Conservation (phyloP, 2,329 filamentous ascomycete species). For the Botrytis fragariae region DNA sequence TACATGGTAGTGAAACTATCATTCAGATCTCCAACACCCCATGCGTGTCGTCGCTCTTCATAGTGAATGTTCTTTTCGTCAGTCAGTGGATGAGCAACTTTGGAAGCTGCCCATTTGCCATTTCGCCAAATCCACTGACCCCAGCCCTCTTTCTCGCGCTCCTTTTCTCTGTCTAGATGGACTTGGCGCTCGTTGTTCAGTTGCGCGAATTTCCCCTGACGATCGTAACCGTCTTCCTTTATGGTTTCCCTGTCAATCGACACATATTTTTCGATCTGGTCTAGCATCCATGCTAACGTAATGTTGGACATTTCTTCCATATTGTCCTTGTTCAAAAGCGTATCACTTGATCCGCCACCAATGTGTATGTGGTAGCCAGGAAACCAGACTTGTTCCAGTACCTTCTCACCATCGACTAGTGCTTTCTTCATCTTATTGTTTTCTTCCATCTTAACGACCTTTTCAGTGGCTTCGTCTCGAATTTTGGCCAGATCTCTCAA, state of each 20-base stretch:
- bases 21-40: neutral
- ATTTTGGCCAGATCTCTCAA: neutral
- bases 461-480: neutral
- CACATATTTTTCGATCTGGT: constrained; percentile 12
- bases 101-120: neutral
- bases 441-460: neutral
- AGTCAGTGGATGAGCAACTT: neutral
- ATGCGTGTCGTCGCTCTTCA: neutral
- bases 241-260: constrained; percentile 2
- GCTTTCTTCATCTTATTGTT: constrained; percentile 26
- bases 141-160: neutral
- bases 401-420: neutral
- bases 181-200: neutral
- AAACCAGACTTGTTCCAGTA: constrained; percentile 31
- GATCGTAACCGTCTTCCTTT: neutral
- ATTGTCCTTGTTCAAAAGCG: constrained; percentile 9
- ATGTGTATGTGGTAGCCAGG: constrained; percentile 29
- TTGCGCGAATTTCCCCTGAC: neutral
- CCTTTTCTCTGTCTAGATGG: neutral
- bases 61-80: neutral
- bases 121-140: neutral
- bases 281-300: constrained; percentile 29
- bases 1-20: neutral
- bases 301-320: constrained; percentile 21
- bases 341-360: constrained; percentile 24